Evolutionary conservation across 106 monocot genomes (phyloP).

Genomic region (Dioscorea alata): DNA sequence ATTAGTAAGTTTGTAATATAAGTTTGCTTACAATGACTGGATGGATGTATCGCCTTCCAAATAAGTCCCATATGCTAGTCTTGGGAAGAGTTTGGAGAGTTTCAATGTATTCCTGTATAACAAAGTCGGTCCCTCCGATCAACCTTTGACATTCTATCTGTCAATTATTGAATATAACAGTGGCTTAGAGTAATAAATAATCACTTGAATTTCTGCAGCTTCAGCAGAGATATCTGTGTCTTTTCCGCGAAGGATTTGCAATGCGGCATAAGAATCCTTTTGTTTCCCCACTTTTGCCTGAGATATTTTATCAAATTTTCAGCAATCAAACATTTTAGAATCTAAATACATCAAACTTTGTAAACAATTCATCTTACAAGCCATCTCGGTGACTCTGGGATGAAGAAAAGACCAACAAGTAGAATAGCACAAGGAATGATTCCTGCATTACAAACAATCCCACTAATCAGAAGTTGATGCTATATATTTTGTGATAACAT

Average conservation of each 20-base stretch:
- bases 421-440: constrained; percentile 50
- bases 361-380: constrained; percentile 34
- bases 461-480: no score
- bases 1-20: neutral
- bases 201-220: constrained; percentile 58
- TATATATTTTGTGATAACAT: no score
- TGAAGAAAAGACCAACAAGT: constrained; percentile 53
- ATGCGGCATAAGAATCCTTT: constrained; percentile 46
- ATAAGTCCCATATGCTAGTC: constrained; percentile 39
- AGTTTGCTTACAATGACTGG: constrained; percentile 48
- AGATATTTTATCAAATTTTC: neutral
- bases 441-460: constrained; percentile 30
- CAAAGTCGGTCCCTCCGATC: neutral
- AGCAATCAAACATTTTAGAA: neutral
- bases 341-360: neutral
- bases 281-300: constrained; percentile 55
- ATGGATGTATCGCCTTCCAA: constrained; percentile 39
- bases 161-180: neutral
- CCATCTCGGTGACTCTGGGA: constrained; percentile 92
- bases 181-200: neutral
- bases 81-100: constrained; percentile 37
- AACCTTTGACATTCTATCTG: no score
- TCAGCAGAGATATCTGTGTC: constrained; percentile 59
- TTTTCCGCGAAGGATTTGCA: constrained; percentile 47
- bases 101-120: constrained; percentile 46